These are phyloP conservation scores for Penicillium canescens DNA, from an alignment of 495 filamentous ascomycete species.

Conservation along the genomic window DNA sequence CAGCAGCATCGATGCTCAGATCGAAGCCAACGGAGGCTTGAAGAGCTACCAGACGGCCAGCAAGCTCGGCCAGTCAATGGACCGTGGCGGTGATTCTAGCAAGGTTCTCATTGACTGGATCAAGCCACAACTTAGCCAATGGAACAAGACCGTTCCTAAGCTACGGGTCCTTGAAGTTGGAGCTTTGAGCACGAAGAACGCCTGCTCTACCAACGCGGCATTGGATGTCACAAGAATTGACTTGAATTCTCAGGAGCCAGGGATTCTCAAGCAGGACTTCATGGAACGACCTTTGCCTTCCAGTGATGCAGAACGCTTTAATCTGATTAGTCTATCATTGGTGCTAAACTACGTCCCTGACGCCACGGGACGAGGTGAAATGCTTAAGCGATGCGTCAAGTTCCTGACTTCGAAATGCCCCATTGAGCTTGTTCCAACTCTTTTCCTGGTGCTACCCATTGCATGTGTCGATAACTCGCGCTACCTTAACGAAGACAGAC, in stretches of 20 bases:
- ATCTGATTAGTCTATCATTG: conserved; percentile 89
- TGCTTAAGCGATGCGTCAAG: conserved; percentile 69
- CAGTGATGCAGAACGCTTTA: conserved; percentile 64
- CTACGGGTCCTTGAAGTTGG: conserved; percentile 84
- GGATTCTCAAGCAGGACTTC: conserved; percentile 88
- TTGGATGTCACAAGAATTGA: conserved; percentile 87
- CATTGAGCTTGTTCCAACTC: conserved; percentile 57
- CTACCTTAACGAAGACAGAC: conserved; percentile 75
- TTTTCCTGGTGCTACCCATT: conserved; percentile 89
- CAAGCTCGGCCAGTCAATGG: conserved; percentile 77
- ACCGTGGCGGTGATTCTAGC: conserved; percentile 90
- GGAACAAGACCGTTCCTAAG: conserved; percentile 26
- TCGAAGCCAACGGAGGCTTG: conserved; percentile 73
- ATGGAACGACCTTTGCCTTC: conserved; percentile 81
- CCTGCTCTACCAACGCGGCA: conserved; percentile 66
- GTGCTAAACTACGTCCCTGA: conserved; percentile 94
- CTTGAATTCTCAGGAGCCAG: conserved; percentile 77
- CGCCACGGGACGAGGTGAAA: conserved; percentile 72
- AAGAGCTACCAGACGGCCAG: conserved; percentile 86
- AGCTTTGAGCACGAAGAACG: conserved; percentile 81
- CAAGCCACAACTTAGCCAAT: conserved; percentile 37
- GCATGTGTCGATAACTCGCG: conserved; percentile 90
- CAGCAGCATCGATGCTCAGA: conserved; percentile 56
- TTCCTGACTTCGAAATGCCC: conserved; percentile 47
- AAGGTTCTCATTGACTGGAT: conserved; percentile 87